Percentiles rank a stretch among this genome's conserved stretches.
phyloP scores from a whole-genome alignment of 495 filamentous ascomycete species.

The Xylaria intraflava region DNA sequence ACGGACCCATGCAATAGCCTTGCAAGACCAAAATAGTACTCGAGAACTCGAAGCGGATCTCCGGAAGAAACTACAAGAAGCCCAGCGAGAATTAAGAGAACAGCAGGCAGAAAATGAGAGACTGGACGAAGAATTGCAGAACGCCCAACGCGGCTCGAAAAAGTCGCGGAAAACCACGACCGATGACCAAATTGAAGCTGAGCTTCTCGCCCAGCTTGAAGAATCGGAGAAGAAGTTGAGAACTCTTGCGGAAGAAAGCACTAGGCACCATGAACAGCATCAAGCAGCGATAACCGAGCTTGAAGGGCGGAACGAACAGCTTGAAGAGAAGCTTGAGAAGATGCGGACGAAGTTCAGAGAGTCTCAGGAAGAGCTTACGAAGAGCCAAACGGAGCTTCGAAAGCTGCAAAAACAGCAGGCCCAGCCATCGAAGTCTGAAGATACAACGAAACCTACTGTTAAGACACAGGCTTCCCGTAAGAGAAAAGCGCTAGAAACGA shows the following conservation, averaged over 20 bases:
- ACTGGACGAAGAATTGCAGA: constrained; percentile 31
- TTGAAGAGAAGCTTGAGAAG: constrained; percentile 62
- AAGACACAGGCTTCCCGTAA: constrained; percentile 26
- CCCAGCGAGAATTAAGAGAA: constrained; percentile 25
- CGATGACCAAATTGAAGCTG: constrained; percentile 8
- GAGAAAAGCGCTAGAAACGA: constrained; percentile 27
- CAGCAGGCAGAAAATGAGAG: constrained; percentile 31
- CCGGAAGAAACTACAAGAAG: constrained; percentile 26
- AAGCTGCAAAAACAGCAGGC: constrained; percentile 29
- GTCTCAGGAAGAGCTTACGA: constrained; percentile 64
- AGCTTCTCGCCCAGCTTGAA: constrained; percentile 21
- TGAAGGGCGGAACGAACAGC: constrained; percentile 48
- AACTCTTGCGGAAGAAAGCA: constrained; percentile 37
- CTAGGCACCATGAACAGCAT: constrained; percentile 26
- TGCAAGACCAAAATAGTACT: constrained; percentile 20
- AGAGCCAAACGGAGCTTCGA: constrained; percentile 41
- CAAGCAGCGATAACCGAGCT: constrained; percentile 40
- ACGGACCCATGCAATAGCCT: constrained; percentile 14
- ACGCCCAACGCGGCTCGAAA: constrained; percentile 29
- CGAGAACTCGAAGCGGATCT: constrained; percentile 24
- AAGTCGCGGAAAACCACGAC: constrained; percentile 29
- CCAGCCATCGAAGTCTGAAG: constrained; percentile 22
- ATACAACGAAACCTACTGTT: constrained; percentile 28
- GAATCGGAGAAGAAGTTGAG: constrained; percentile 34
- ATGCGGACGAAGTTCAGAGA: constrained; percentile 59